phyloP scores from a whole-genome alignment of 345 rosid species.

The Pistacia atlantica region DNA sequence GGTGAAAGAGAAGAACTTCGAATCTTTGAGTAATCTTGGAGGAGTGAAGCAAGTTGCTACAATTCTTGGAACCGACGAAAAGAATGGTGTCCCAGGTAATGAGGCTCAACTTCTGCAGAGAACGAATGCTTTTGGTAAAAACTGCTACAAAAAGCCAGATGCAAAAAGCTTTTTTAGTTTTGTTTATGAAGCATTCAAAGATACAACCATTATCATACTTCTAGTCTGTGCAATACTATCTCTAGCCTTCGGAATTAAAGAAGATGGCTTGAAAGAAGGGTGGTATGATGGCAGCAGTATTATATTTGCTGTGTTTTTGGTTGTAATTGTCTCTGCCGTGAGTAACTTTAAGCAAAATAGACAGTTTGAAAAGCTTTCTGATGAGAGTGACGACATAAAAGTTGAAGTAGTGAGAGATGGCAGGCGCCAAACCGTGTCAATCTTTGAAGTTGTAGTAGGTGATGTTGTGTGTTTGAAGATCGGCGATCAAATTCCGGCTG shows the following conservation, averaged over 20 bases:
- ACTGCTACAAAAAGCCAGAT: neutral
- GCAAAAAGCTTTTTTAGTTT: conserved; percentile 16
- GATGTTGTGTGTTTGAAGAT: conserved; percentile 25
- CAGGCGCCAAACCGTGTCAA: neutral
- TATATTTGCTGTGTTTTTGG: conserved; percentile 18
- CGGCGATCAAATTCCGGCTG: conserved; percentile 28
- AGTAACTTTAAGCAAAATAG: conserved; percentile 15
- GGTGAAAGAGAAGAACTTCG: conserved; percentile 18
- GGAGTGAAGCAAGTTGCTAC: conserved; percentile 16
- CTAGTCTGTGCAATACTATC: conserved; percentile 21
- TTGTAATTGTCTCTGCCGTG: conserved; percentile 9
- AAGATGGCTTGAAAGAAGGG: conserved; percentile 13
- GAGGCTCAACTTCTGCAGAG: conserved; percentile 4
- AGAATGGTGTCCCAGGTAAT: conserved; percentile 4
- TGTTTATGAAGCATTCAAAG: conserved; percentile 16
- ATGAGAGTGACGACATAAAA: neutral
- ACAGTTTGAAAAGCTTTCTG: conserved; percentile 8
- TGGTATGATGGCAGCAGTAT: conserved; percentile 16
- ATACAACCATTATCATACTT: conserved; percentile 12
- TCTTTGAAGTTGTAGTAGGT: conserved; percentile 27
- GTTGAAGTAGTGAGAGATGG: conserved; percentile 23
- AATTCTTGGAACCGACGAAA: conserved; percentile 5
- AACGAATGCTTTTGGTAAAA: conserved; percentile 7
- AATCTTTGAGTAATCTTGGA: conserved; percentile 2
- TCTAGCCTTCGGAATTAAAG: conserved; percentile 24